A percentile compares a stretch with the other conserved stretches of the same genome.
These are phyloP conservation scores for Neoarthrinium moseri DNA, from an alignment of 2,329 filamentous ascomycete species.

Conservation along the genomic window DNA sequence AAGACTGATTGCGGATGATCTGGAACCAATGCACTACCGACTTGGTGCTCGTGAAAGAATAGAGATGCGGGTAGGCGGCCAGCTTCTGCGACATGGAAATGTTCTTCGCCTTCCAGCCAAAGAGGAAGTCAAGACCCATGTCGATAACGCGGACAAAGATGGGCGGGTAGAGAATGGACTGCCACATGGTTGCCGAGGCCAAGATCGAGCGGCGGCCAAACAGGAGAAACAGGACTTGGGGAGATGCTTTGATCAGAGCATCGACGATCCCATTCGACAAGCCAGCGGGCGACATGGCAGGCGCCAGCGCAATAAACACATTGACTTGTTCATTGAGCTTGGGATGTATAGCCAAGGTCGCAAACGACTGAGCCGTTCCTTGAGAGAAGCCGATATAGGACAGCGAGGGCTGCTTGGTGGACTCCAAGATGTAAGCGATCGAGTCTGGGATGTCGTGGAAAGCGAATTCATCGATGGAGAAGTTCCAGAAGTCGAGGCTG, in stretches of 20 bases:
- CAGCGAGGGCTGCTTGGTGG: constrained; percentile 77
- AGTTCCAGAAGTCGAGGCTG: constrained; percentile 86
- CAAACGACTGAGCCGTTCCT: constrained; percentile 95
- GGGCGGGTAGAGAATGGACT: constrained; percentile 89
- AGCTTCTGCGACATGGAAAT: constrained; percentile 87
- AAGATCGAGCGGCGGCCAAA: constrained; percentile 92
- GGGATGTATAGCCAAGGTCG: constrained; percentile 87
- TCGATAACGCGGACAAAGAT: constrained; percentile 91
- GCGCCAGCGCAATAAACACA: constrained; percentile 92
- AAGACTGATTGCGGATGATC: constrained; percentile 92
- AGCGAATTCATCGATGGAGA: constrained; percentile 97
- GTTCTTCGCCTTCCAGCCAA: constrained; percentile 85
- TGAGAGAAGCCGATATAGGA: constrained; percentile 98
- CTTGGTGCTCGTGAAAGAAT: constrained; percentile 96
- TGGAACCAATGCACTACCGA: constrained; percentile 99
- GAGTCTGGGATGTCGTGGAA: constrained; percentile 96
- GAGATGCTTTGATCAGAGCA: constrained; percentile 88
- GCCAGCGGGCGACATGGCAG: constrained; percentile 93
- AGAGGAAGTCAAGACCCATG: constrained; percentile 75
- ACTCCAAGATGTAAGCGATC: constrained; percentile 85
- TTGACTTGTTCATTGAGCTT: constrained; percentile 90
- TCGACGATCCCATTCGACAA: constrained; percentile 89
- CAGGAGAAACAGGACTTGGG: constrained; percentile 85
- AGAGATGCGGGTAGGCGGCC: constrained; percentile 91
- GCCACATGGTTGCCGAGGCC: constrained; percentile 94